A percentile compares a stretch with the other conserved stretches of the same genome.
phyloP scores from a whole-genome alignment of 768 basidiomycete species.

The Termitomyces sp. region DNA sequence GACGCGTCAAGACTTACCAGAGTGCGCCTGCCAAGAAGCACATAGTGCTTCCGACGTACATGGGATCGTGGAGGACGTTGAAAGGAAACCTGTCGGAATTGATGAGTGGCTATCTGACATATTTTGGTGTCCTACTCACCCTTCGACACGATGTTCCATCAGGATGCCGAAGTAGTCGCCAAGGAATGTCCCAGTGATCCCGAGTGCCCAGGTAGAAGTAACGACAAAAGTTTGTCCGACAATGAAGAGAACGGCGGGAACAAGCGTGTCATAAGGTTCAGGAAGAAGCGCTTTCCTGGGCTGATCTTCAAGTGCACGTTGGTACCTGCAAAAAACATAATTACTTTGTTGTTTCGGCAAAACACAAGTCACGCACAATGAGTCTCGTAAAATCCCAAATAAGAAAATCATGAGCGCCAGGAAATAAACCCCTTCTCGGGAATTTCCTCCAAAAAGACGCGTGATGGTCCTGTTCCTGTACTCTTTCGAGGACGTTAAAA shows the following conservation, averaged over 20 bases:
- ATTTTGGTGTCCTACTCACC: constrained; percentile 26
- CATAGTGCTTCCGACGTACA: constrained; percentile 96
- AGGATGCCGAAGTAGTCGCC: constrained; percentile 83
- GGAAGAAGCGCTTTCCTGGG: constrained; percentile 64
- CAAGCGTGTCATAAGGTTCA: constrained; percentile 51
- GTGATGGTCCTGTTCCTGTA: constrained; percentile 87
- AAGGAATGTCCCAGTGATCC: constrained; percentile 90
- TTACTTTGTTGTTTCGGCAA: neutral
- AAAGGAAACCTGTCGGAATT: constrained; percentile 69
- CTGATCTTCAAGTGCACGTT: constrained; percentile 69
- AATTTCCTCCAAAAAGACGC: constrained; percentile 69
- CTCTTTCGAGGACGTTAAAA: constrained; percentile 21
- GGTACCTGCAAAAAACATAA: constrained; percentile 49
- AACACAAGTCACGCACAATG: constrained; percentile 50
- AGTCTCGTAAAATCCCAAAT: constrained; percentile 81
- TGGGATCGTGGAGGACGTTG: constrained; percentile 87
- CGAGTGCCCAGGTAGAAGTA: constrained; percentile 84
- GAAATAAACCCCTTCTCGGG: constrained; percentile 78
- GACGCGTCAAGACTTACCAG: constrained; percentile 47
- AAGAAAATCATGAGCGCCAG: constrained; percentile 81
- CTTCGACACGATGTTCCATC: constrained; percentile 87
- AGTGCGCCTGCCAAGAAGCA: constrained; percentile 83
- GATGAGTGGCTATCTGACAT: neutral
- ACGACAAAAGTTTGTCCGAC: constrained; percentile 83
- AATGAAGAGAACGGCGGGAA: constrained; percentile 57